A percentile compares a stretch with the other conserved stretches of the same genome.
phyloP scores from a whole-genome alignment of 2,329 filamentous ascomycete species.

The Apiospora malaysiana region DNA sequence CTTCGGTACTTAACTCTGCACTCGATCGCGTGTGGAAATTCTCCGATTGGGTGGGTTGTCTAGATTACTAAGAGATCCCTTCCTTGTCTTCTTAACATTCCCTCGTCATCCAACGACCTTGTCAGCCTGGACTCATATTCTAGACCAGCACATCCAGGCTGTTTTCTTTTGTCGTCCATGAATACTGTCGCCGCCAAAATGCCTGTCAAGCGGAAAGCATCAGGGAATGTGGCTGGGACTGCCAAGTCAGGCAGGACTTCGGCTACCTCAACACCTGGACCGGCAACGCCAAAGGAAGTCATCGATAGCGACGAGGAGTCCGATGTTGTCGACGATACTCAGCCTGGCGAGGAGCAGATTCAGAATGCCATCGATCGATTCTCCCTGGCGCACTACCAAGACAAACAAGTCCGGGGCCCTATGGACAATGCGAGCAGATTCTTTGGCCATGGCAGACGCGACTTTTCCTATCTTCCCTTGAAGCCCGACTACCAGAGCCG shows the following conservation, averaged over 20 bases:
- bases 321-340: conserved; percentile 58
- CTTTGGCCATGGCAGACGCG: conserved; percentile 55
- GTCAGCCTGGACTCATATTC: conserved; percentile 8
- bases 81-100: conserved; percentile 16
- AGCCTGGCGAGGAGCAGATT: conserved; percentile 60
- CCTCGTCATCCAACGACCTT: background rate
- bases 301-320: conserved; percentile 59
- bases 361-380: conserved; percentile 67
- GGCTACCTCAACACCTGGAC: conserved; percentile 64
- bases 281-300: conserved; percentile 64
- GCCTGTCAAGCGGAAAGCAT: conserved; percentile 21
- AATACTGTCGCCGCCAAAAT: background rate
- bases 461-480: conserved; percentile 82
- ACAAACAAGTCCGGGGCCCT: conserved; percentile 48
- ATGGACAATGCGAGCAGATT: conserved; percentile 49
- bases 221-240: conserved; percentile 12
- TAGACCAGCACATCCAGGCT: background rate
- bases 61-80: conserved; percentile 5
- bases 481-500: conserved; percentile 90
- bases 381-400: conserved; percentile 58
- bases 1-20: conserved; percentile 7
- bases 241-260: conserved; percentile 62
- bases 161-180: background rate
- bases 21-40: background rate
- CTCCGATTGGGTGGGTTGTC: background rate